Conservation (phyloP, 1,139 yeast genomes). For the Hyphopichia fennica region DNA sequence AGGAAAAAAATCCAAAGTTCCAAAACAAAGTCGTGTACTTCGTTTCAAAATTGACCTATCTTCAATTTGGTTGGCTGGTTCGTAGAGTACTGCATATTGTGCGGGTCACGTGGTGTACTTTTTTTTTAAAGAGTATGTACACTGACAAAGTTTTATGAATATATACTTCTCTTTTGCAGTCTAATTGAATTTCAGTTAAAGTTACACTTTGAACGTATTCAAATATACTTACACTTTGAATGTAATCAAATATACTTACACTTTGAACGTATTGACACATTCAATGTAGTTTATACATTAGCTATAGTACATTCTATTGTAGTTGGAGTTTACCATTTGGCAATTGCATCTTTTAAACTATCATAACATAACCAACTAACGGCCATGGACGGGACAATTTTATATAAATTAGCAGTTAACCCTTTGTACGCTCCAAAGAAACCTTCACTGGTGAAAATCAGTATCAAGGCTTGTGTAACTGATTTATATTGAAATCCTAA, state of each 20-base stretch:
- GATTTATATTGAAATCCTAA: constrained; percentile 79
- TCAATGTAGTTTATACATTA: no score
- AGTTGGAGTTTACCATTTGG: constrained; percentile 38
- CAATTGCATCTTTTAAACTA: constrained; percentile 47
- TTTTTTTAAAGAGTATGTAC: no score
- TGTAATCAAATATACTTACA: no score
- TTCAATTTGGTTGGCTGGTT: constrained; percentile 3
- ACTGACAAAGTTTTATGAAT: no score
- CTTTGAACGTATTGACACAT: no score
- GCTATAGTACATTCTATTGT: no score
- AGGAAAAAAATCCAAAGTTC: no score
- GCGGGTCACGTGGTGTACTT: background rate
- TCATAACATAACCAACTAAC: constrained; percentile 91
- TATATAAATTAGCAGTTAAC: constrained; percentile 81
- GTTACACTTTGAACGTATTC: no score
- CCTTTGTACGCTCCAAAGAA: constrained; percentile 84
- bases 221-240: no score
- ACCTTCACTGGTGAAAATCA: constrained; percentile 76
- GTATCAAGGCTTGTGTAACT: constrained; percentile 66
- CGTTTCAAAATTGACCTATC: background rate
- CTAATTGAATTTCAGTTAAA: no score
- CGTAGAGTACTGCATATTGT: background rate
- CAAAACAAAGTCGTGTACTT: constrained; percentile 2
- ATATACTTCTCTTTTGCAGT: no score
- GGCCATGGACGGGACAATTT: constrained; percentile 94